Evolutionary conservation across 257 asterid species (phyloP).

Genomic region (Phtheirospermum japonicum): DNA sequence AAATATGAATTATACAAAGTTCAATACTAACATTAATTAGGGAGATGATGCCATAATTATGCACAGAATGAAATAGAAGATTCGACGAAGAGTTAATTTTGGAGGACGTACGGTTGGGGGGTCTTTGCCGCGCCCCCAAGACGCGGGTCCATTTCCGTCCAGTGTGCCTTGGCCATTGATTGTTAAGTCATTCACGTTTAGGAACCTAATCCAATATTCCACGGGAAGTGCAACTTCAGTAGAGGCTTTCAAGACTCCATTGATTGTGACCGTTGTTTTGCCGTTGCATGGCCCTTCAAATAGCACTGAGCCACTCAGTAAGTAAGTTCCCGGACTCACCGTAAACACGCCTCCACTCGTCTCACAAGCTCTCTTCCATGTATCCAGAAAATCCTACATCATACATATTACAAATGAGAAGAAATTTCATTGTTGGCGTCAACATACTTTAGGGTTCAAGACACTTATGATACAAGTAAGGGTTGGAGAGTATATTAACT

Average conservation of each 20-base stretch:
- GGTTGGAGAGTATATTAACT: too few relatives aligned
- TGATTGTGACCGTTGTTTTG: not conserved
- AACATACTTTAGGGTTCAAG: too few relatives aligned
- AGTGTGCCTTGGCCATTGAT: constrained; percentile 23
- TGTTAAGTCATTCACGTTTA: not conserved
- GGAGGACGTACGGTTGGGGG: too few relatives aligned
- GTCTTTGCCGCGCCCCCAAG: constrained; percentile 14
- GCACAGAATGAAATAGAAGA: too few relatives aligned
- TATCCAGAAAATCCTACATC: constrained; percentile 37
- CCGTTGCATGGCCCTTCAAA: constrained; percentile 36
- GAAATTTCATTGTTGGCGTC: too few relatives aligned
- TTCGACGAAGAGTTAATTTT: too few relatives aligned
- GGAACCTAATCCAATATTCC: constrained; percentile 22
- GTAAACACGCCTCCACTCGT: constrained; percentile 31
- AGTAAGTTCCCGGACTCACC: constrained; percentile 45
- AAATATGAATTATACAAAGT: not conserved
- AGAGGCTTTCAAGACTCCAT: constrained; percentile 28
- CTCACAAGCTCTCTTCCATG: constrained; percentile 55
- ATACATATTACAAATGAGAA: not conserved
- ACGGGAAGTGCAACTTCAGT: not conserved
- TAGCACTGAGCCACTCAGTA: constrained; percentile 21
- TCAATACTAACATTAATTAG: too few relatives aligned
- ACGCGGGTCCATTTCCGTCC: constrained; percentile 33
- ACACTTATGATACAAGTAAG: too few relatives aligned
- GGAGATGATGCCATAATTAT: too few relatives aligned